Base-by-base conservation (phyloP, 2,329 filamentous ascomycete species). In the Ascochyta lentis region DNA sequence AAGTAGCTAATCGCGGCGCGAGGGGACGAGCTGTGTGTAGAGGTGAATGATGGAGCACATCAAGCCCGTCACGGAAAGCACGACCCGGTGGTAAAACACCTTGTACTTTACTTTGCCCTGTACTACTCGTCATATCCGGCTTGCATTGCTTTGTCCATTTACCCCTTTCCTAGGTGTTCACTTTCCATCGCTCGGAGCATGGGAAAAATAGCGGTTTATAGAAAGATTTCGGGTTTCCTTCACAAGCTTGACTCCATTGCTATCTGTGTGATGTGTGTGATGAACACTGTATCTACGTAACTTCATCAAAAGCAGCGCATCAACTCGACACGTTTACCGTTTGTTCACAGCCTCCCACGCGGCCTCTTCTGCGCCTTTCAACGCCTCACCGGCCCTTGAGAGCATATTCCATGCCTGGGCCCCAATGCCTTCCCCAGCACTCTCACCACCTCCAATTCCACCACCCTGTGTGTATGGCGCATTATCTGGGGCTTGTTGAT, bases 401-500 rank as follows among this genome's bases (percentile, higher is more conserved):
- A 64, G 61, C 59, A 67, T 65, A 52, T 61, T 75, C 76, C 61
- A 77, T 59, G 60, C 73, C 44, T 68, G 63, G 7, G 64, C 65
- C 22, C 70, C 74, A 9, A 73, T 69, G 8, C 66, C 68, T 24
- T 68, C 67, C 35, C 53, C 61, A 40, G 37, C 63, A 34, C 69
- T 68, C 29, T 57, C 58, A 61, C 64, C 37, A 60, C 59, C 55
- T 67, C 70, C 60, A 73, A 64, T 63, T 59, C 73, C 59, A 73
- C 69, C 78, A 58, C 80, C 78, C 29, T 72, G 70, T 16, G 78
- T 78, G 50, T 71, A 72, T 22, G 67, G 67, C 19, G 67, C 63
- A 49, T 75, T 78, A 72, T 61, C 75, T 27, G 64, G 68, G 54
- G 80, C 77, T 59, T 83, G 81, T 49, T 76, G 66, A 64, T 83